Conservation (phyloP, 2,329 filamentous ascomycete genomes). For the Aspergillus fumigatus region DNA sequence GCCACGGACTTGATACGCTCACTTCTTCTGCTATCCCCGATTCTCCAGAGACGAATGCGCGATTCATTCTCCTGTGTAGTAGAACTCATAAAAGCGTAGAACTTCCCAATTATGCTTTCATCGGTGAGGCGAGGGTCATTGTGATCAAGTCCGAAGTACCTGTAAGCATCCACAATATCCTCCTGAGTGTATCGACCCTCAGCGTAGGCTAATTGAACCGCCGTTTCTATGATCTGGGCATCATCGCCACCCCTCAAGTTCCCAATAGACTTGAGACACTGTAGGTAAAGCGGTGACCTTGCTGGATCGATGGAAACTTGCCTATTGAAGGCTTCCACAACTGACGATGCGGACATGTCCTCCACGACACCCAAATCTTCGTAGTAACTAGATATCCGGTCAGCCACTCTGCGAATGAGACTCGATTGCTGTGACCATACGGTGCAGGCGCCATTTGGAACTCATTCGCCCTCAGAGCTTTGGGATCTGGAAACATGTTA, state of each 20-base stretch:
- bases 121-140: constrained; percentile 48
- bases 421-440: constrained; percentile 20
- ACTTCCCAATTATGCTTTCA: constrained; percentile 58
- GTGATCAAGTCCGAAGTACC: constrained; percentile 52
- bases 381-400: constrained; percentile 44
- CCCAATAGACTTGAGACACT: constrained; percentile 60
- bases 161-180: constrained; percentile 56
- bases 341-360: constrained; percentile 58
- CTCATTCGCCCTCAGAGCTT: constrained; percentile 20
- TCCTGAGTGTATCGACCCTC: constrained; percentile 54
- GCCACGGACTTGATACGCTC: constrained; percentile 55
- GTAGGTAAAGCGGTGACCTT: constrained; percentile 58
- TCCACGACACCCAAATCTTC: constrained; percentile 59
- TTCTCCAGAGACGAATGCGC: constrained; percentile 53
- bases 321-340: constrained; percentile 59
- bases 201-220: constrained; percentile 55
- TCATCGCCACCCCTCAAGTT: constrained; percentile 43
- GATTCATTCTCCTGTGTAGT: constrained; percentile 54
- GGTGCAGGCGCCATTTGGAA: constrained; percentile 30
- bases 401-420: neutral
- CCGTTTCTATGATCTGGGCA: constrained; percentile 54
- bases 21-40: constrained; percentile 57
- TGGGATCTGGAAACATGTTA: constrained; percentile 26
- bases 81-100: constrained; percentile 55
- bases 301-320: constrained; percentile 54